Conservation (phyloP, 2,329 filamentous ascomycete genomes). For the Cytospora chrysosperma region DNA sequence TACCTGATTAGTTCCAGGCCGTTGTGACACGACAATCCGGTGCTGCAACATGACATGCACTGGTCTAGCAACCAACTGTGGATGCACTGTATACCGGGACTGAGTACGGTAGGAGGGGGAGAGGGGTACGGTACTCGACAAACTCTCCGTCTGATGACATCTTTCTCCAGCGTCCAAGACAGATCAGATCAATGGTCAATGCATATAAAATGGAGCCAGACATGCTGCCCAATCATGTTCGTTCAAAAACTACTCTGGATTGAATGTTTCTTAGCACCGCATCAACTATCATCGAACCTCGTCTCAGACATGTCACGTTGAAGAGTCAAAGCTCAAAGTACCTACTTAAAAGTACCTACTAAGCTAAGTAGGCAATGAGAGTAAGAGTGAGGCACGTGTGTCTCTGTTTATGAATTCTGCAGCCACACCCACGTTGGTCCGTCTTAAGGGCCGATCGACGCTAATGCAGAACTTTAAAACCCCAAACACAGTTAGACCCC, state of each 20-base stretch:
- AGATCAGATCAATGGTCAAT: no score
- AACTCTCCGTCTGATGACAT: not conserved
- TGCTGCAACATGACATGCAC: conserved; percentile 5
- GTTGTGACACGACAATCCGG: conserved; percentile 13
- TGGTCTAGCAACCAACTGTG: not conserved
- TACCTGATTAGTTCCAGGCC: not conserved
- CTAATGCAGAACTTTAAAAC: conserved; percentile 25
- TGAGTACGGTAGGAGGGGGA: not conserved
- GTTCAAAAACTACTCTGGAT: no score
- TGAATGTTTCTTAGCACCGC: no score
- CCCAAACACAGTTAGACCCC: conserved; percentile 12
- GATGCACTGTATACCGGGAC: not conserved
- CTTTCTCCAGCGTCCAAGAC: no score
- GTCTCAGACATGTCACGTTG: no score
- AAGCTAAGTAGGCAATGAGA: no score
- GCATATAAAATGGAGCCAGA: no score
- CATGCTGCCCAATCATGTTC: no score
- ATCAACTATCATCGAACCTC: no score
- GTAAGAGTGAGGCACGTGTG: not conserved
- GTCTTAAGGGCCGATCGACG: conserved; percentile 19
- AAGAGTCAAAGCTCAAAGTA: no score
- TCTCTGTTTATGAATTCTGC: not conserved
- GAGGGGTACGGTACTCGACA: not conserved
- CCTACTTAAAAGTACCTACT: no score
- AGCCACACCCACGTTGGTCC: not conserved